Evolutionary conservation across 495 filamentous ascomycete species (phyloP), one percentile per base, ranked within the genome.

Genomic region (Penicillium waksmanii): DNA sequence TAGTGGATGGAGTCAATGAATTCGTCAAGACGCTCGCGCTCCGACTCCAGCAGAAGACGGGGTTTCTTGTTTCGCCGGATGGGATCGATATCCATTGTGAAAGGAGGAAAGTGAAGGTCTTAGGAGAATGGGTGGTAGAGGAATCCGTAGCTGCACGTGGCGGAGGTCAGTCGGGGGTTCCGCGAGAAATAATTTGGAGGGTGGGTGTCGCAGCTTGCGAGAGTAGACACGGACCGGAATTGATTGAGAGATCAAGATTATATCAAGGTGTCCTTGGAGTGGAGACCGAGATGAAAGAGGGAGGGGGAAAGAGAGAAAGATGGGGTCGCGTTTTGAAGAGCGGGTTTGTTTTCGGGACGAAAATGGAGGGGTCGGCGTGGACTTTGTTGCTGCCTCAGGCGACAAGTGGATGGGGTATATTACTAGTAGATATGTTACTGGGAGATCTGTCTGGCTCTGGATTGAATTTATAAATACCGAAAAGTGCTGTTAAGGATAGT

Each of bases 1-100:
- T 98, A 98, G 74, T 97, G 92, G 61, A 98, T 98, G 11, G 84
- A 79, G 60, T 98, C 93, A 50, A 91, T 84, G 70, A 91, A 98
- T 70, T 98, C 93, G 27, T 97, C 91, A 44, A 98, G 81, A 38
- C 87, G 85, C 60, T 87, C 85, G 46, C 87, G 87, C 79, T 98
- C 95, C 1, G 80, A 71, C 36, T 96, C 91, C n/a, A 86, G 81
- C 33, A 98, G 77, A 58, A 87, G 85, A 50, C 96, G 86, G 6
- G 95, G 90, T 63, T 83, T 84, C 70, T 89, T 88, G 74, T 96
- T 97, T 70, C 96, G 89, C 66, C 92, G 85, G 63, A 73, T 86
- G 57, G 84, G 78, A 76, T 97, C 92, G 68, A 95, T 89, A 69
- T 95, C 90, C 70, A 82, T 73, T 72, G 71, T 56, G 61, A 67